Percentiles rank a stretch among this genome's conserved stretches.
Evolutionary conservation across 805 yeast genomes (phyloP).

Genomic region (Sugiyamaella floridensis): DNA sequence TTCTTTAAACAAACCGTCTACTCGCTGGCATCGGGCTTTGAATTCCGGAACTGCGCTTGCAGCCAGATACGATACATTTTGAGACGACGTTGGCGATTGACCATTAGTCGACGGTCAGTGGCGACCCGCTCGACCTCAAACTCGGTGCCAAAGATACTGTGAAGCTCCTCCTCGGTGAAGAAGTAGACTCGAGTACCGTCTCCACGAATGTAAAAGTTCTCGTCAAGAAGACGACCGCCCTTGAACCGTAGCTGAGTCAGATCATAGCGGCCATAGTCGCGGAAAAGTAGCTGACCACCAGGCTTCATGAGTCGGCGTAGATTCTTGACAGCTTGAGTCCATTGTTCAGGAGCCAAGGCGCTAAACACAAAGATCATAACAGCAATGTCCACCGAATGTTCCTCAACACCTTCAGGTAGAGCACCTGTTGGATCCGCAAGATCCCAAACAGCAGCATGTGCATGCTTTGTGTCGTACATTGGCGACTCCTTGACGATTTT

Average conservation of each 20-base stretch:
- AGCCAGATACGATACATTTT: constrained; percentile 98
- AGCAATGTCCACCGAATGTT: constrained; percentile 78
- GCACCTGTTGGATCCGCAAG: constrained; percentile 65
- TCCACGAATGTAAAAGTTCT: constrained; percentile 92
- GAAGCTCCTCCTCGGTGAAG: constrained; percentile 88
- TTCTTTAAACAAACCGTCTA: too few relatives aligned
- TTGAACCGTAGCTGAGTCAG: constrained; percentile 92
- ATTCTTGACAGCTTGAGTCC: constrained; percentile 75
- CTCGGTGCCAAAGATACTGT: constrained; percentile 57
- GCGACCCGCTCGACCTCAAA: constrained; percentile 74
- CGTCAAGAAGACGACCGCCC: constrained; percentile 77
- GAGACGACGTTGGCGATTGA: constrained; percentile 82
- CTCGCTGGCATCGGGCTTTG: constrained; percentile 8
- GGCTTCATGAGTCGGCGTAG: constrained; percentile 73
- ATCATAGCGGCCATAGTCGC: constrained; percentile 96
- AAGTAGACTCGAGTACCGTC: constrained; percentile 97
- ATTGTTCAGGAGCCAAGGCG: constrained; percentile 86
- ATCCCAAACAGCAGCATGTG: constrained; percentile 93
- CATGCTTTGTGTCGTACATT: constrained; percentile 51
- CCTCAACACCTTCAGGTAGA: constrained; percentile 80
- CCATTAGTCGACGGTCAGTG: constrained; percentile 83
- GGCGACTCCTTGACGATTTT: constrained; percentile 67
- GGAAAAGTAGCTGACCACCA: constrained; percentile 80
- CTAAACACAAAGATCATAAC: constrained; percentile 94
- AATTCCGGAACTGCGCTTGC: constrained; percentile 72